Evolutionary conservation across 2,329 filamentous ascomycete genomes (phyloP), one percentile per base, ranked within the genome.

Genomic region (Parastagonospora avenae): DNA sequence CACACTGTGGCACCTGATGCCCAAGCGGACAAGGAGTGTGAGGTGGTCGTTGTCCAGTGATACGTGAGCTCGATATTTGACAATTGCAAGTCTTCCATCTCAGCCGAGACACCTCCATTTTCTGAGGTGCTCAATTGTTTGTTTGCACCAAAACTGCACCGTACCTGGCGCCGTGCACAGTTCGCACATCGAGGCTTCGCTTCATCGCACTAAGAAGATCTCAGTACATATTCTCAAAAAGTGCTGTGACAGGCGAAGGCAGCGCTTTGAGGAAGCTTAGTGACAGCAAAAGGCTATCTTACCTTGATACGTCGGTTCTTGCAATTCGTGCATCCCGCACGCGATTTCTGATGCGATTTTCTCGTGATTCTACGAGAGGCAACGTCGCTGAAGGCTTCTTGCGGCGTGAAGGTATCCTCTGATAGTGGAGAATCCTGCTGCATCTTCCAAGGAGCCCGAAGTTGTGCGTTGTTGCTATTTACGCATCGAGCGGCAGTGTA

Each of bases 241-340:
- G 19, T 24, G 3, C 5, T 24, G 19, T 24, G 19, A 24, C 19
- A 24, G 5, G 19, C 19, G 19, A 24, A 24, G 19, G 19, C 5
- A 24, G 19, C 19, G 5, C 19, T 24, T 24, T 24, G 19, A 24
- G 19, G 19, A 24, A 24, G 19, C 19, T 24, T 24, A 38, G 14
- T 19, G 15, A 24, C 11, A 10, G 36, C 5, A 38, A 37, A 10
- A 27, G 14, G 10, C 24, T 43, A 14, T 42, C 48, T 12, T 56
- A 68, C 66, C 54, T 69, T 69, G 16, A 69, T 64, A 12, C 66
- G 53, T 14, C 66, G 54, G 4, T 48, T 50, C 33, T 69, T 69
- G 46, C 66, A 69, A 27, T 64, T 63, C 42, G 57, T 59, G 46
- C 66, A 69, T 14, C 66, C 66, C 43, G 56, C 60, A 28, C 66